These are phyloP conservation scores for Hypsizygus marmoreus DNA, from an alignment of 768 basidiomycete genomes.

Conservation along the genomic window DNA sequence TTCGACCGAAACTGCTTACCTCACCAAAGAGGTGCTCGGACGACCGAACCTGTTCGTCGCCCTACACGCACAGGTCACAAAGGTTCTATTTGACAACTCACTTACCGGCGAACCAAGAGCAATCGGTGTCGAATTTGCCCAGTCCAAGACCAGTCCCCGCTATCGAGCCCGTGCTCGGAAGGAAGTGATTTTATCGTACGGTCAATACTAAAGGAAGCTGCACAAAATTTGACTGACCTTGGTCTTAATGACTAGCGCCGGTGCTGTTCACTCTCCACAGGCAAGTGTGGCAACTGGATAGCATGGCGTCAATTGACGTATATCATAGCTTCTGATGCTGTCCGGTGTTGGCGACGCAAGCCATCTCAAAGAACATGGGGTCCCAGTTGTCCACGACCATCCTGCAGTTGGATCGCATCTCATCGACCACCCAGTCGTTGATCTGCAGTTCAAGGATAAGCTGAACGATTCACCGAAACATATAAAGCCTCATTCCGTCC, in stretches of 20 bases:
- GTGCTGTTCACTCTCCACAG: constrained; percentile 65
- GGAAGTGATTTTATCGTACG: constrained; percentile 59
- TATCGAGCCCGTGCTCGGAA: constrained; percentile 50
- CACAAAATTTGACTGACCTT: neutral
- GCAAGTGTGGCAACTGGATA: constrained; percentile 24
- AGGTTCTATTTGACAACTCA: constrained; percentile 44
- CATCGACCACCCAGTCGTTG: constrained; percentile 67
- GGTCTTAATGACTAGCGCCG: constrained; percentile 53
- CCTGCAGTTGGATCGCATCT: constrained; percentile 78
- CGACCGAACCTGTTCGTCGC: constrained; percentile 64
- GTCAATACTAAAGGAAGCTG: neutral
- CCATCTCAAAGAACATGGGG: constrained; percentile 53
- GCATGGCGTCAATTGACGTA: neutral
- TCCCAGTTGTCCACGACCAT: constrained; percentile 62
- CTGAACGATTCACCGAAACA: constrained; percentile 43
- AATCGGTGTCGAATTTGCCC: constrained; percentile 57
- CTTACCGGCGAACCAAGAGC: constrained; percentile 39
- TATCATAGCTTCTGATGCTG: constrained; percentile 59
- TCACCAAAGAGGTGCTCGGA: constrained; percentile 58
- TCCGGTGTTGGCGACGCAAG: constrained; percentile 76
- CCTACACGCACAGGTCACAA: constrained; percentile 53
- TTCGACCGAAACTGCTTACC: constrained; percentile 62
- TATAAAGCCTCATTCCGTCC: constrained; percentile 33
- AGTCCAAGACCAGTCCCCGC: constrained; percentile 28
- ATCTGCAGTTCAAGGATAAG: constrained; percentile 57